Conservation (phyloP, 768 basidiomycete species). For the Cantharellus anzutake region DNA sequence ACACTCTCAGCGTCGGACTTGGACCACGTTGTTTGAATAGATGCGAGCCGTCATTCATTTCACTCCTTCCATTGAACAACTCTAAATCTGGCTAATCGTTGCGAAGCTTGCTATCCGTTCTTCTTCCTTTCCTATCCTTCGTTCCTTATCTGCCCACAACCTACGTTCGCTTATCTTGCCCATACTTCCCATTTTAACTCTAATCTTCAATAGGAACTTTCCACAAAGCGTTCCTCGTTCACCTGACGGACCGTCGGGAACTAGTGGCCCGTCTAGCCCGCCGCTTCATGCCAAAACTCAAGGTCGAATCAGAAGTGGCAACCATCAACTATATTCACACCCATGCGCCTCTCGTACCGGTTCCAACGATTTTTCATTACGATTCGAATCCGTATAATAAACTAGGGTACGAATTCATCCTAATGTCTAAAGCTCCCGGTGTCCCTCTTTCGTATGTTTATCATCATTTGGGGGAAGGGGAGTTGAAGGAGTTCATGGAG, state of each 20-base stretch:
- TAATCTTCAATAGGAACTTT: conserved; percentile 40
- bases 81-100: neutral
- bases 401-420: conserved; percentile 66
- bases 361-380: conserved; percentile 56
- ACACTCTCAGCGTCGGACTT: no score
- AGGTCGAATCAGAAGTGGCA: conserved; percentile 75
- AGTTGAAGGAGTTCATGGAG: conserved; percentile 42
- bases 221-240: conserved; percentile 72
- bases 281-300: conserved; percentile 68
- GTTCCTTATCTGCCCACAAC: neutral
- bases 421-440: conserved; percentile 76
- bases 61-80: neutral
- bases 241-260: conserved; percentile 36
- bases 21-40: neutral
- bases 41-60: neutral
- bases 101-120: neutral
- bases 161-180: neutral
- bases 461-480: conserved; percentile 45
- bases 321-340: conserved; percentile 65
- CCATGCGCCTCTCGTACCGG: conserved; percentile 41
- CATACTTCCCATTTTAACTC: neutral
- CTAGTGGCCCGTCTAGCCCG: conserved; percentile 67
- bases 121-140: neutral
- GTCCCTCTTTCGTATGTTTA: conserved; percentile 53
- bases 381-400: conserved; percentile 74